A percentile compares a stretch with the other conserved stretches of the same genome.
Conservation (phyloP, 495 filamentous ascomycete genomes). For the Trichodelitschia bisporula region DNA sequence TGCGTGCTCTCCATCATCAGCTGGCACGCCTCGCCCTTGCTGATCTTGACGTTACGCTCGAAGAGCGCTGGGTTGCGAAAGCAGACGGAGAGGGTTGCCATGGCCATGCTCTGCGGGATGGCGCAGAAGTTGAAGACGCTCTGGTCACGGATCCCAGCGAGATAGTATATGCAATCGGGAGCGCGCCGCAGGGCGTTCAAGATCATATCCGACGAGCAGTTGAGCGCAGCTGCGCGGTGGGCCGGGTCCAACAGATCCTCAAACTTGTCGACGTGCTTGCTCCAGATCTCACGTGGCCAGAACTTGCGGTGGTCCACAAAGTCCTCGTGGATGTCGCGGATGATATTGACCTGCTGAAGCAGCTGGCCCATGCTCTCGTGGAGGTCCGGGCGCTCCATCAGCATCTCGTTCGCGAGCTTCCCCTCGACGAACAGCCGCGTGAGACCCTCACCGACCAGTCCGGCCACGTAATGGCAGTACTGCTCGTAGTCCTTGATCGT, state of each 20-base stretch:
- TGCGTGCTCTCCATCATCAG: constrained; percentile 84
- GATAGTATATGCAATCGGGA: constrained; percentile 89
- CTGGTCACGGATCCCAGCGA: constrained; percentile 87
- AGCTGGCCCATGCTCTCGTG: constrained; percentile 94
- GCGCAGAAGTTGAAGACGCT: constrained; percentile 99
- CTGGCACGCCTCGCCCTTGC: constrained; percentile 76
- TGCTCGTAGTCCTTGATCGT: constrained; percentile 75
- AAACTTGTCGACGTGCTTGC: constrained; percentile 72
- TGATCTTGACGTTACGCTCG: constrained; percentile 79
- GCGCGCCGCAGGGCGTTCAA: constrained; percentile 67
- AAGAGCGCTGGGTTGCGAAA: constrained; percentile 86
- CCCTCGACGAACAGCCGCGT: constrained; percentile 81
- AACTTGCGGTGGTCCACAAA: constrained; percentile 65
- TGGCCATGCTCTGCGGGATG: constrained; percentile 96
- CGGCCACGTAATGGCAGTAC: constrained; percentile 97
- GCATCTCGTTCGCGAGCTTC: constrained; percentile 61
- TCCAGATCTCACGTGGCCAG: constrained; percentile 92
- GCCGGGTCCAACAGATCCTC: constrained; percentile 71
- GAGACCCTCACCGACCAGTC: constrained; percentile 77
- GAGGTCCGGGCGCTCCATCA: constrained; percentile 53
- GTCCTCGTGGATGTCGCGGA: constrained; percentile 83
- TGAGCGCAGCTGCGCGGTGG: constrained; percentile 53
- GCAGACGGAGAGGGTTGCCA: constrained; percentile 74
- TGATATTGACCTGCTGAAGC: constrained; percentile 95
- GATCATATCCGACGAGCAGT: constrained; percentile 88